These are phyloP conservation scores for Sonneratia alba DNA, from an alignment of 345 rosid genomes.

Conservation along the genomic window DNA sequence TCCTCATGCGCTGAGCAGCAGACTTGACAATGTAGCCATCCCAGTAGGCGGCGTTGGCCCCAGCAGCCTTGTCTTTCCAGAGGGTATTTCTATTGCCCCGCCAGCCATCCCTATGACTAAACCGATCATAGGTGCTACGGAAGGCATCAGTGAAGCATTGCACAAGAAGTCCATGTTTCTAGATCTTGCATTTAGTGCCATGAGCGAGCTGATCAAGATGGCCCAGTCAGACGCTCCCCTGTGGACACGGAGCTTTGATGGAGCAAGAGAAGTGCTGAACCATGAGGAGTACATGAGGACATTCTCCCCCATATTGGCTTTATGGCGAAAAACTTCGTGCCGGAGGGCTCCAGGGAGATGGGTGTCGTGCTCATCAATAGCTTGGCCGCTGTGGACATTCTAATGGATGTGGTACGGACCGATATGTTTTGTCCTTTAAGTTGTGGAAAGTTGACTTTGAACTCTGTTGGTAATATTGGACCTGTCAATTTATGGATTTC, in stretches of 20 bases:
- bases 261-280: conserved; percentile 36
- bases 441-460: not conserved
- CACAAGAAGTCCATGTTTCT: conserved; percentile 30
- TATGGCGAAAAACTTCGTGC: conserved; percentile 24
- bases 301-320: conserved; percentile 25
- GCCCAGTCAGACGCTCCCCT: conserved; percentile 34
- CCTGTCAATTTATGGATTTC: conserved; percentile 3
- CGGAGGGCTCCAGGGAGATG: conserved; percentile 53
- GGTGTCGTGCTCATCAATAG: conserved; percentile 41
- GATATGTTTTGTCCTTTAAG: not conserved
- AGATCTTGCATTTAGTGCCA: conserved; percentile 46
- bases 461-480: not conserved
- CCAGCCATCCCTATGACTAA: not conserved
- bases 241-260: conserved; percentile 43
- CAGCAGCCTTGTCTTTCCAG: not conserved
- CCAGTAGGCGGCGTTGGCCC: not conserved
- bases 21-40: not conserved
- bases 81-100: not conserved
- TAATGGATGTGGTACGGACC: conserved; percentile 63
- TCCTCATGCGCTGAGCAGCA: not conserved
- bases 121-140: conserved; percentile 19
- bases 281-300: conserved; percentile 41
- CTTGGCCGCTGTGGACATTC: conserved; percentile 43
- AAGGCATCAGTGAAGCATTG: conserved; percentile 25
- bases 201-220: conserved; percentile 54